Conservation (phyloP, 331 rosid genomes). For the Acacia concinna region DNA sequence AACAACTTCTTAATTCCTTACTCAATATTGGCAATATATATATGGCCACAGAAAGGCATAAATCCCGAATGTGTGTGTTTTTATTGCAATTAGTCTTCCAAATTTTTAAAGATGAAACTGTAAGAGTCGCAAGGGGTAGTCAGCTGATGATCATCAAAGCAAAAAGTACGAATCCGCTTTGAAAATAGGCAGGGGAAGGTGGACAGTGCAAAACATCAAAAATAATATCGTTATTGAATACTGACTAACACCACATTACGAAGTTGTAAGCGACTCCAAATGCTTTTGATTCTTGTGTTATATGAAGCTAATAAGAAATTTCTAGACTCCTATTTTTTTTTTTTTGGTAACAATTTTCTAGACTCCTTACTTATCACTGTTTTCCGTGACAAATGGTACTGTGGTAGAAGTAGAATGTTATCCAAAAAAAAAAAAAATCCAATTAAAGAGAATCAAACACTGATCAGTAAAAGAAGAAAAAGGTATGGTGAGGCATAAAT, state of each 20-base stretch:
- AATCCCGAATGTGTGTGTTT: too few relatives aligned
- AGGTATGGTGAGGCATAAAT: conserved; percentile 38
- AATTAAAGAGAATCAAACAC: neutral
- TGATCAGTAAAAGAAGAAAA: conserved; percentile 24
- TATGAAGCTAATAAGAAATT: neutral
- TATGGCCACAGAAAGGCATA: too few relatives aligned
- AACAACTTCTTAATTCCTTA: neutral
- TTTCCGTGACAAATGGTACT: conserved; percentile 7
- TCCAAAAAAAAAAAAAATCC: conserved; percentile 6
- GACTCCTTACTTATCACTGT: neutral
- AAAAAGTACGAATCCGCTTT: neutral
- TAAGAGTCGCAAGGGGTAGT: neutral
- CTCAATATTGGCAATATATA: too few relatives aligned
- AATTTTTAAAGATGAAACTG: neutral
- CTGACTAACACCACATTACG: neutral
- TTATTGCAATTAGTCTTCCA: too few relatives aligned
- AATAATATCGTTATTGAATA: too few relatives aligned
- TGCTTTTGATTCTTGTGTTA: neutral
- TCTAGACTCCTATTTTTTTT: neutral
- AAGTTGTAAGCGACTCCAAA: neutral
- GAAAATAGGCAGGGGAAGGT: neutral
- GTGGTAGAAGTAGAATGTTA: neutral
- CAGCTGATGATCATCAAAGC: neutral
- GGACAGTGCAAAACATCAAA: neutral
- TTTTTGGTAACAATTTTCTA: too few relatives aligned